Evolutionary conservation across 2,329 filamentous ascomycete species (phyloP).

Genomic region (Didymella glomerata): DNA sequence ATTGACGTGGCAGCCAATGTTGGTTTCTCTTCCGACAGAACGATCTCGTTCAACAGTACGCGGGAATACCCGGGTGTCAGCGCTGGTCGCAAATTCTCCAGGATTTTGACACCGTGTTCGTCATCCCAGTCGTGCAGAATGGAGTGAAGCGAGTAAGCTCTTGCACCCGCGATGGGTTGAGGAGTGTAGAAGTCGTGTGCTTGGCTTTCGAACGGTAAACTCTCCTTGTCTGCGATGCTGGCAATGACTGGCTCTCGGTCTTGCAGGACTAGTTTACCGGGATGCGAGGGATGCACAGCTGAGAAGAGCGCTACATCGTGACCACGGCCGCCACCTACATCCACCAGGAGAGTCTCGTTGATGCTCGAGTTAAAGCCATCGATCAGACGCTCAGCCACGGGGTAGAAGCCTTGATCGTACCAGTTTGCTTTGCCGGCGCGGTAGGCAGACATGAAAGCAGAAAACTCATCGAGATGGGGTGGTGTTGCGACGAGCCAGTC

Average conservation of each 20-base stretch:
- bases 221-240: conserved; percentile 30
- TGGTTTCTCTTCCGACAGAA: conserved; percentile 20
- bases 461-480: conserved; percentile 39
- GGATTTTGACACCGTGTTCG: conserved; percentile 25
- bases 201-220: conserved; percentile 41
- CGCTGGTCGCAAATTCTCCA: conserved; percentile 25
- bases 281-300: conserved; percentile 42
- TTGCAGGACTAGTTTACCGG: conserved; percentile 59
- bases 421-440: conserved; percentile 24
- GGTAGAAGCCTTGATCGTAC: conserved; percentile 27
- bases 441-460: conserved; percentile 26
- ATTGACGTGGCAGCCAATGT: conserved; percentile 20
- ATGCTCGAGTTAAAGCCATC: conserved; percentile 30
- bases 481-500: conserved; percentile 51
- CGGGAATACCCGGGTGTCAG: conserved; percentile 30
- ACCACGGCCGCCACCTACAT: conserved; percentile 56
- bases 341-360: conserved; percentile 48
- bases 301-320: conserved; percentile 51
- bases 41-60: conserved; percentile 29
- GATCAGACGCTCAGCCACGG: conserved; percentile 32
- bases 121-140: conserved; percentile 40
- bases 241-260: conserved; percentile 54
- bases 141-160: conserved; percentile 33
- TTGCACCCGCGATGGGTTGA: conserved; percentile 56
- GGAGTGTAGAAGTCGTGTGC: conserved; percentile 58